Evolutionary conservation across 306 rosid species (phyloP).

Genomic region (Albizia julibrissin): DNA sequence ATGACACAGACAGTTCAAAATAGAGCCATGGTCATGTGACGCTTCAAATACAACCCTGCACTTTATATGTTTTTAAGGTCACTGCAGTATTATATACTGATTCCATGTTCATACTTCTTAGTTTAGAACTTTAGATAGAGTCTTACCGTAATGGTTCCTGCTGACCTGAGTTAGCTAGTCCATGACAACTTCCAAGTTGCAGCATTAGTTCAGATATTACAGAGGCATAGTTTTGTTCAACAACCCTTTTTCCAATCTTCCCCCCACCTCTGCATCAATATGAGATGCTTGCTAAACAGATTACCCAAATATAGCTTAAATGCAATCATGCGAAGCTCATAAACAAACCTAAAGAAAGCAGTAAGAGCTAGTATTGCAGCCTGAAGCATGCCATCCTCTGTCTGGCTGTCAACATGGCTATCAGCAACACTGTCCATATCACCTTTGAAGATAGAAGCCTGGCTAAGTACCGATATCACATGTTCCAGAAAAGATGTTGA

Average conservation of each 20-base stretch:
- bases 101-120: not conserved
- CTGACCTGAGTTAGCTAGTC: constrained; percentile 69
- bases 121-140: constrained; percentile 34
- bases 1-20: not conserved
- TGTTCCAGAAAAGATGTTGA: constrained; percentile 88
- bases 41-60: not conserved
- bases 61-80: not conserved
- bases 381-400: constrained; percentile 70
- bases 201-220: constrained; percentile 91
- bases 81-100: not conserved
- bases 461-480: constrained; percentile 69
- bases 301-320: constrained; percentile 28
- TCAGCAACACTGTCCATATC: constrained; percentile 65
- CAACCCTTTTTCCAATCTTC: constrained; percentile 87
- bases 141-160: constrained; percentile 79
- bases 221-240: constrained; percentile 88
- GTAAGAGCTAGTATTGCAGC: constrained; percentile 92
- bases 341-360: constrained; percentile 81
- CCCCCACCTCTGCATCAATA: constrained; percentile 93
- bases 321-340: constrained; percentile 25
- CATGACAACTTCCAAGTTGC: constrained; percentile 91
- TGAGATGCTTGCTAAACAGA: constrained; percentile 19
- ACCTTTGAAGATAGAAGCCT: constrained; percentile 59
- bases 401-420: constrained; percentile 60
- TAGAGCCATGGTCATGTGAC: not conserved